phyloP scores from a whole-genome alignment of 2,329 filamentous ascomycete species.

The Xylaria sp. region DNA sequence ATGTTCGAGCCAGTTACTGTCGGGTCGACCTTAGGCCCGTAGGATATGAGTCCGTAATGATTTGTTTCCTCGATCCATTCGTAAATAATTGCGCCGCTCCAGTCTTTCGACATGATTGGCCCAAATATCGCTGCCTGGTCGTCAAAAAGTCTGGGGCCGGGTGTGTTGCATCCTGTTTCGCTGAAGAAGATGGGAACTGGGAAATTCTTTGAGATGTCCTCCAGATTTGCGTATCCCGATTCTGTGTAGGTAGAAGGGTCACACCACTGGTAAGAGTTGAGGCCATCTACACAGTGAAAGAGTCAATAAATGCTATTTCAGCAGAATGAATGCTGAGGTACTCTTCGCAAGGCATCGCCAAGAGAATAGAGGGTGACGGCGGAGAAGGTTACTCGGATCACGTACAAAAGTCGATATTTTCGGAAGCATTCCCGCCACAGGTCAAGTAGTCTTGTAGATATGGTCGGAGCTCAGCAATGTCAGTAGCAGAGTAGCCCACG shows the following conservation, averaged over 20 bases:
- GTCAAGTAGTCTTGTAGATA: constrained; percentile 78
- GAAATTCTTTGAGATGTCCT: constrained; percentile 74
- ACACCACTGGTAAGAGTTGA: constrained; percentile 90
- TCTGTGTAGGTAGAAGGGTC: constrained; percentile 66
- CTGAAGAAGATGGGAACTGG: constrained; percentile 91
- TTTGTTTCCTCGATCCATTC: constrained; percentile 89
- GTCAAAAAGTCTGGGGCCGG: constrained; percentile 69
- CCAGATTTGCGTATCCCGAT: constrained; percentile 77
- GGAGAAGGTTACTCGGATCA: neutral
- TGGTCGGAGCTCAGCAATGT: constrained; percentile 75
- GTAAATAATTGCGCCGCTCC: constrained; percentile 78
- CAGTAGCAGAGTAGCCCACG: constrained; percentile 87
- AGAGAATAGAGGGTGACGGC: neutral
- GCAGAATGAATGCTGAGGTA: neutral
- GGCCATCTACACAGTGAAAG: constrained; percentile 58
- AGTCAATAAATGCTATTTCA: constrained; percentile 7
- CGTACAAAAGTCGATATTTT: constrained; percentile 78
- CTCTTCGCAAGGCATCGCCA: neutral
- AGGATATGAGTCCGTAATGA: constrained; percentile 82
- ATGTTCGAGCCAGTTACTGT: constrained; percentile 65
- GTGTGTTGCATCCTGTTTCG: constrained; percentile 84
- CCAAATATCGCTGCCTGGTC: constrained; percentile 85
- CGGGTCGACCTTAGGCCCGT: constrained; percentile 69
- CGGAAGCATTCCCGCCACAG: constrained; percentile 75
- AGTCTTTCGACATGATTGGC: constrained; percentile 73